Percentiles rank a stretch among this genome's conserved stretches.
Evolutionary conservation across 805 yeast species (phyloP).

Genomic region (Spathaspora hagerdaliae): DNA sequence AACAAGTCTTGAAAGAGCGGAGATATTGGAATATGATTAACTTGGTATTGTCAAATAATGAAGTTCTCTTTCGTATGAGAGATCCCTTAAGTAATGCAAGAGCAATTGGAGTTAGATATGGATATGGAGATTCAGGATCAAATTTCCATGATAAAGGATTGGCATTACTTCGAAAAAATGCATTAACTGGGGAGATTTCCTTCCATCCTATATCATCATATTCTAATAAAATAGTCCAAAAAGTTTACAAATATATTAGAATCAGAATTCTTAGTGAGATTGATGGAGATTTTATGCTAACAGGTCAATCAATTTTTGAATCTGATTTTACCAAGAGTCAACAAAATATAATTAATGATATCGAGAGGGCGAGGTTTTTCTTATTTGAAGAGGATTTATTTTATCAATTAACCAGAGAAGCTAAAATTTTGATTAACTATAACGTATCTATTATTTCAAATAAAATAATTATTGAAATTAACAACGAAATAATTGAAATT

Average conservation of each 20-base stretch:
- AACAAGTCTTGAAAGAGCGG: slow-evolving; percentile 58
- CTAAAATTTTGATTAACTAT: slow-evolving; percentile 61
- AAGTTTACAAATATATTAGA: slow-evolving; percentile 46
- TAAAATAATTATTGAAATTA: slow-evolving; percentile 60
- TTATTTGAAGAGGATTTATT: slow-evolving; percentile 89
- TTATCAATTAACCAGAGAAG: slow-evolving; percentile 73
- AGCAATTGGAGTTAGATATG: slow-evolving; percentile 79
- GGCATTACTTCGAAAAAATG: slow-evolving; percentile 60
- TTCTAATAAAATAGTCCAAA: slow-evolving; percentile 31
- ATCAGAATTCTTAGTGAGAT: slow-evolving; percentile 56
- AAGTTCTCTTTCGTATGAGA: slow-evolving; percentile 64
- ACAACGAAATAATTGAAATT: slow-evolving; percentile 66
- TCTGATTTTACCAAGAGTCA: slow-evolving; percentile 12
- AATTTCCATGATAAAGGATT: slow-evolving; percentile 68
- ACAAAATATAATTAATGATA: slow-evolving; percentile 41
- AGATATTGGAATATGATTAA: slow-evolving; percentile 61
- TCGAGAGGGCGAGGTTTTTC: slow-evolving; percentile 64
- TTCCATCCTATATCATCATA: slow-evolving; percentile 27
- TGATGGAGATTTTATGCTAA: slow-evolving; percentile 49
- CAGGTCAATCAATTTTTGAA: slow-evolving; percentile 51
- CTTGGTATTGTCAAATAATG: slow-evolving; percentile 44
- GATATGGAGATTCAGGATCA: slow-evolving; percentile 90
- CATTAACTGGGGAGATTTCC: slow-evolving; percentile 25
- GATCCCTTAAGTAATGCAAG: slow-evolving; percentile 45
- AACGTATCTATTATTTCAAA: slow-evolving; percentile 64